Evolutionary conservation across 805 yeast genomes (phyloP).

Genomic region (Yarrowia sp.): DNA sequence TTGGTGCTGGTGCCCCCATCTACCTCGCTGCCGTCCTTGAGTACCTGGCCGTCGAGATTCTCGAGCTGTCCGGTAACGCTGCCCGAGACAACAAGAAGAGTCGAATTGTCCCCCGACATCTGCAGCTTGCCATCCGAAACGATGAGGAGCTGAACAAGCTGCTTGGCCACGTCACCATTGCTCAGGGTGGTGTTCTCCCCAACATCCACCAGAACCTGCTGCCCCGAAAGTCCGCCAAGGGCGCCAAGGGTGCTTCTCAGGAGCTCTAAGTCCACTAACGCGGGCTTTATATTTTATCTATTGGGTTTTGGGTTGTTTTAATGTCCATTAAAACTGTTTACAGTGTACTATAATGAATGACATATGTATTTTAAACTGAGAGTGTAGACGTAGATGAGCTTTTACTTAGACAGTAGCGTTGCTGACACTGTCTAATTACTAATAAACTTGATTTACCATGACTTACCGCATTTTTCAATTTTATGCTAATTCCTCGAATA

Average conservation of each 20-base stretch:
- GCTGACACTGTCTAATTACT: background rate
- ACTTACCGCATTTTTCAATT: background rate
- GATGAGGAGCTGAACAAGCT: constrained; percentile 98
- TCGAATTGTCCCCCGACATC: constrained; percentile 98
- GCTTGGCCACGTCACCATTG: constrained; percentile 91
- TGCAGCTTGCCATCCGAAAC: constrained; percentile 97
- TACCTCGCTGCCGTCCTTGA: constrained; percentile 96
- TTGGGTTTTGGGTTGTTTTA: constrained; percentile 29
- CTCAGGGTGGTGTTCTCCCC: constrained; percentile 99
- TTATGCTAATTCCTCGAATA: too few species aligned
- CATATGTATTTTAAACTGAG: constrained; percentile 4
- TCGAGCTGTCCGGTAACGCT: constrained; percentile 98
- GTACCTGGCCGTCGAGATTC: constrained; percentile 94
- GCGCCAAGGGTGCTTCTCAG: constrained; percentile 52
- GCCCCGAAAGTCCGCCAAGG: constrained; percentile 62
- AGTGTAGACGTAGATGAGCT: background rate
- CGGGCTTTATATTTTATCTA: constrained; percentile 18
- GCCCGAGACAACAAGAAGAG: constrained; percentile 99
- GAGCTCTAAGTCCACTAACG: constrained; percentile 47
- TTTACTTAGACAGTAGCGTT: too few species aligned
- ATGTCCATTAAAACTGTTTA: constrained; percentile 32
- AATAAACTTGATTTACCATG: background rate
- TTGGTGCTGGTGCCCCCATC: constrained; percentile 98
- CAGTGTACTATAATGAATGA: constrained; percentile 36
- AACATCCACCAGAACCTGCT: constrained; percentile 93